Evolutionary conservation across 1,139 yeast genomes (phyloP), one percentile per base, ranked within the genome.

Genomic region (Candida anutae): DNA sequence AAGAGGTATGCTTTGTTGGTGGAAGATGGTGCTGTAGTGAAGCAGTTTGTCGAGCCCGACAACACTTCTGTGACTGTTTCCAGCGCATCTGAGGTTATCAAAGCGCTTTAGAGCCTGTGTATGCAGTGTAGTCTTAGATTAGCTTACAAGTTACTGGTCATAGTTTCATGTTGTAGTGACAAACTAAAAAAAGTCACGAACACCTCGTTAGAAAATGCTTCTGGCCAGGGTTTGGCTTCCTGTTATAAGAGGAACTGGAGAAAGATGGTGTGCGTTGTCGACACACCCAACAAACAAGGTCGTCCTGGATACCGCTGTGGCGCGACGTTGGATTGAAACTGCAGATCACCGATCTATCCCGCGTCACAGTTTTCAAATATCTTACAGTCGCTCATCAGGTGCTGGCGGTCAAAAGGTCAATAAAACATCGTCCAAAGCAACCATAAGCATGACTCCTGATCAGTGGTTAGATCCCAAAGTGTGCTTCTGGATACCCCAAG

Each of bases 391-490:
- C 35, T 71, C 94, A 0, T 79, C 94, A 9, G 97, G 97, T 0
- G 88, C 95, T 0, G 97, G 97, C 0, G 97, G 97, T 0, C 97
- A 88, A 43, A 83, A 88, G 46, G 96, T 88, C 11, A 88, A 88
- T 50, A 88, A 85, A 37, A 72, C 85, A 0, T 76, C 77, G 10
- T 74, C 90, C 3, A 87, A 87, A 45, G 94, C 93, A 3, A 75
- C 90, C 0, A 51, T 88, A 9, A 58, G 74, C 3, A 46, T 84
- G 36, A 48, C 52, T 4, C 49, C 63, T 0, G 51, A 56, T 2
- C 52, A 60, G 23, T 73, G 88, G 75, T 56, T 66, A 6, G 42
- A 51, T 2, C 67, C 74, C 0, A 47, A 47, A 19, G 43, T 40
- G 22, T 59, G 68, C 13, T 41, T 43, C 5, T 83, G 94, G 93